Base-by-base conservation (phyloP, 23 red algal genomes). In the Gracilaria caudata region DNA sequence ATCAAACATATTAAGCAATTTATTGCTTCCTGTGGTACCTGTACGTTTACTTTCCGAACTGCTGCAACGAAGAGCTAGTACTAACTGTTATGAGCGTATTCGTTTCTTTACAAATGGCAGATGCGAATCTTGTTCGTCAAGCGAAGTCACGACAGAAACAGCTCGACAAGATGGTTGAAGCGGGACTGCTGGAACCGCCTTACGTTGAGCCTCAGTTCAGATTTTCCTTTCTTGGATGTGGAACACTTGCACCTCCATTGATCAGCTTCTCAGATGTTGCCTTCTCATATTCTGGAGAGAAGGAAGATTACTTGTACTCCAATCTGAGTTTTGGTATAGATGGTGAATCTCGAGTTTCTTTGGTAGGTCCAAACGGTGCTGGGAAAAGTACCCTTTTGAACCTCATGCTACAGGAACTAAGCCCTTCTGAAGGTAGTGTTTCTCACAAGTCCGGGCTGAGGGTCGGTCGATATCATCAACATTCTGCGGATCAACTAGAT, bases 361-460 rank as follows among this genome's bases (percentile, higher is more conserved):
- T 99, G n/a, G 93, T 99, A 21, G 97, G 97, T 29, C 93, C 93
- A 1, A 99, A 99, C 45, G 97, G 97, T 30, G 97, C 97, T 11
- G 97, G 97, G 51, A 95, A 99, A 68, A 91, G 93, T 20, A 99
- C 97, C 0, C 79, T 99, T 33, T 81, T 99, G 32, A 99, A 99
- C 64, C 84, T 99, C n/a, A 84, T 99, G 81, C 53, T 88, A 19
- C 77, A 92, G 37, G 79, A 99, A 51, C 46, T 96, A 12, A 37
- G 45, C 23, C 92, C 97, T 0, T 25, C 19, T 36, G 88, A 92
- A 77, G 97, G 97, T 13, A 80, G 44, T 43, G 90, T 99, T n/a
- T 96, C 93, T 29, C 90, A 86, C 45, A 91, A 93, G 60, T 87
- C 88, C 25, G 91, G 91, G 11, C 73, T 99, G 36, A 91, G 93